A percentile compares a stretch with the other conserved stretches of the same genome.
Evolutionary conservation across 2,329 filamentous ascomycete genomes (phyloP).

Genomic region (Aspergillus glaucus): DNA sequence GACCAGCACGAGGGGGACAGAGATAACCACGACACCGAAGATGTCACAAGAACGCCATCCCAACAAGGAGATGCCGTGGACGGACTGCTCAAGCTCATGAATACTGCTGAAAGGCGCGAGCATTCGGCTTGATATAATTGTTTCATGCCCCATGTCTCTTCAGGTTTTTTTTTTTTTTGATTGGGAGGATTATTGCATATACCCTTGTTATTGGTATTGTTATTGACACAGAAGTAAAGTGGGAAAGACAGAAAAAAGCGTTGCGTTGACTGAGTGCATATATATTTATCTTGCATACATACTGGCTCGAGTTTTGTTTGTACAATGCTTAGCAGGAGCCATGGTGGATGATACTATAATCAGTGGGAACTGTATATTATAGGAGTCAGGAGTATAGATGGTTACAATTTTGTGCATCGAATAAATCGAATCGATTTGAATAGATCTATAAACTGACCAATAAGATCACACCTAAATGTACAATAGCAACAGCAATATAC

Average conservation of each 20-base stretch:
- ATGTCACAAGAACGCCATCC: conserved; percentile 13
- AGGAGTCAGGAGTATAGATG: neutral
- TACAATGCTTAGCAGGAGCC: too few species aligned
- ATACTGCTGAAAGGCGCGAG: conserved; percentile 24
- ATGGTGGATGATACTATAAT: too few species aligned
- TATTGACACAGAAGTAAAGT: too few species aligned
- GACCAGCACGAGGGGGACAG: neutral
- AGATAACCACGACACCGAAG: neutral
- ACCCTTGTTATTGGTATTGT: too few species aligned
- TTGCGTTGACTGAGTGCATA: too few species aligned
- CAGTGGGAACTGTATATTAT: neutral
- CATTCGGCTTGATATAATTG: conserved; percentile 19
- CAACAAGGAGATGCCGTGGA: conserved; percentile 34
- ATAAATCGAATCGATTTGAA: neutral
- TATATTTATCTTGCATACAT: too few species aligned
- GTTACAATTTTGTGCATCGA: neutral
- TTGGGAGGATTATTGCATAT: neutral
- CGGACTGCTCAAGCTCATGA: conserved; percentile 36
- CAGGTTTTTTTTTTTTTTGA: conserved; percentile 1
- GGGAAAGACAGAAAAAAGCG: too few species aligned
- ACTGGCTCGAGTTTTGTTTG: too few species aligned
- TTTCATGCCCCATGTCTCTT: neutral
- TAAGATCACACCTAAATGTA: neutral
- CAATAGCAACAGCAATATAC: neutral
- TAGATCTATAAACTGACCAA: neutral